Percentiles rank a stretch among this genome's conserved stretches.
These are phyloP conservation scores for Barnettozyma populi DNA, from an alignment of 805 yeast species.

Conservation along the genomic window DNA sequence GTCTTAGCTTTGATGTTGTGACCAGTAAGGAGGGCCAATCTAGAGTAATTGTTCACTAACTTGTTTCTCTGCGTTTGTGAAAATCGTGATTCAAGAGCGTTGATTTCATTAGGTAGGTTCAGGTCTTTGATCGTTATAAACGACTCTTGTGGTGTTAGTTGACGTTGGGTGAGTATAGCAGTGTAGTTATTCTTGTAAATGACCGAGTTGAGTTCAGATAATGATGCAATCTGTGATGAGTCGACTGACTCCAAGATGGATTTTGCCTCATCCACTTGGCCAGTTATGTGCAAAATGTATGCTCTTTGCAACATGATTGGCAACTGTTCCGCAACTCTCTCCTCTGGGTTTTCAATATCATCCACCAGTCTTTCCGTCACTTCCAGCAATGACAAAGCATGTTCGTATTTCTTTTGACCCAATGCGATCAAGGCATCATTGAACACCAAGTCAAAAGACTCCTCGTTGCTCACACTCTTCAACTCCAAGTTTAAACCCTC, in stretches of 20 bases:
- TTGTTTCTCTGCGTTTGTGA: slow-evolving; percentile 17
- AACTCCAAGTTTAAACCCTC: slow-evolving; percentile 20
- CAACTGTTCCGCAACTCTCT: slow-evolving; percentile 43
- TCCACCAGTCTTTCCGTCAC: slow-evolving; percentile 40
- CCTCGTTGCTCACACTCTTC: slow-evolving; percentile 18
- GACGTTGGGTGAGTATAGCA: slow-evolving; percentile 5
- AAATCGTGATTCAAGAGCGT: slow-evolving; percentile 18
- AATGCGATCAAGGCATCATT: slow-evolving; percentile 57
- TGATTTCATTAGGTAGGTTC: slow-evolving; percentile 24
- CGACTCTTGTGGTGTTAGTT: slow-evolving; percentile 10
- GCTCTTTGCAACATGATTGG: slow-evolving; percentile 61
- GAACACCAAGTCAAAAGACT: slow-evolving; percentile 56
- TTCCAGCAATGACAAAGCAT: slow-evolving; percentile 39
- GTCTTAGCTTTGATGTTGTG: slow-evolving; percentile 14
- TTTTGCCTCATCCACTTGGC: slow-evolving; percentile 32
- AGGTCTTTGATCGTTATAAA: slow-evolving; percentile 29
- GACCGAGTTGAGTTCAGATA: slow-evolving; percentile 26
- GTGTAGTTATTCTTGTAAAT: slow-evolving; percentile 28
- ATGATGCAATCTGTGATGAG: slow-evolving; percentile 10
- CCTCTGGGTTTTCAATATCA: slow-evolving; percentile 36
- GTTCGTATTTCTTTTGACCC: slow-evolving; percentile 34
- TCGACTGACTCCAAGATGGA: slow-evolving; percentile 32
- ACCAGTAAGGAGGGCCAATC: slow-evolving; percentile 18
- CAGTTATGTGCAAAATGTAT: slow-evolving; percentile 43
- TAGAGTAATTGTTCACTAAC: slow-evolving; percentile 19